A percentile compares a stretch with the other conserved stretches of the same genome.
phyloP scores from a whole-genome alignment of 345 rosid genomes.

The Gossypium australe region DNA sequence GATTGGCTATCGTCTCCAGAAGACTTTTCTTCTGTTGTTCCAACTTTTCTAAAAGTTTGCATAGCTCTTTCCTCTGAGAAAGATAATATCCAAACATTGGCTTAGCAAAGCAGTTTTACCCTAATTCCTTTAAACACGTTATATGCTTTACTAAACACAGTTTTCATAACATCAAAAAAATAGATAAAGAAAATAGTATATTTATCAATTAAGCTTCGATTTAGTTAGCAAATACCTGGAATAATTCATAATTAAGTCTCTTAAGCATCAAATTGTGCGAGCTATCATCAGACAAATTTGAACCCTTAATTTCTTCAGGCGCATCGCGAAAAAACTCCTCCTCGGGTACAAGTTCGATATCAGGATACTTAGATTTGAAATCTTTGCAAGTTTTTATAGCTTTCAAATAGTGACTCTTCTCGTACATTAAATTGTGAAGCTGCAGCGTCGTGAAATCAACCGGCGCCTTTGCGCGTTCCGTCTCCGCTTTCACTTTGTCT shows the following conservation, averaged over 20 bases:
- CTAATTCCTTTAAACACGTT: background rate
- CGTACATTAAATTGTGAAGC: conserved; percentile 86
- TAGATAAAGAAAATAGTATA: background rate
- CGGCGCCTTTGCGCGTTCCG: conserved; percentile 67
- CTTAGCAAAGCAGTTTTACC: background rate
- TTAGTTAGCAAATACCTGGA: conserved; percentile 48
- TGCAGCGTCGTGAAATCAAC: conserved; percentile 74
- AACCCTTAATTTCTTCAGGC: conserved; percentile 59
- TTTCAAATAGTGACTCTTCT: conserved; percentile 82
- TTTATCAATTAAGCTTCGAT: background rate
- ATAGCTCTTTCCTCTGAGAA: conserved; percentile 70
- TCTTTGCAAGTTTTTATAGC: conserved; percentile 78
- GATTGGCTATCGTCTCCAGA: conserved; percentile 63
- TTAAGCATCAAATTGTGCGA: conserved; percentile 81
- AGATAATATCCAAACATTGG: background rate
- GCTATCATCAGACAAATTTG: conserved; percentile 42
- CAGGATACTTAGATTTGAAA: conserved; percentile 75
- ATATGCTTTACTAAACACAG: background rate
- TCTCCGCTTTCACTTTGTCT: conserved; percentile 64
- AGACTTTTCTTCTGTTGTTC: conserved; percentile 64
- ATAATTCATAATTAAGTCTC: conserved; percentile 79
- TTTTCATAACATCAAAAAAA: background rate
- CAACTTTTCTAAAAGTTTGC: conserved; percentile 61
- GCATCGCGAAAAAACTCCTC: conserved; percentile 67
- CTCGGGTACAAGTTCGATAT: conserved; percentile 79